A percentile compares a stretch with the other conserved stretches of the same genome.
Conservation (phyloP, 805 yeast genomes). For the Jamesozyma spencerorum region DNA sequence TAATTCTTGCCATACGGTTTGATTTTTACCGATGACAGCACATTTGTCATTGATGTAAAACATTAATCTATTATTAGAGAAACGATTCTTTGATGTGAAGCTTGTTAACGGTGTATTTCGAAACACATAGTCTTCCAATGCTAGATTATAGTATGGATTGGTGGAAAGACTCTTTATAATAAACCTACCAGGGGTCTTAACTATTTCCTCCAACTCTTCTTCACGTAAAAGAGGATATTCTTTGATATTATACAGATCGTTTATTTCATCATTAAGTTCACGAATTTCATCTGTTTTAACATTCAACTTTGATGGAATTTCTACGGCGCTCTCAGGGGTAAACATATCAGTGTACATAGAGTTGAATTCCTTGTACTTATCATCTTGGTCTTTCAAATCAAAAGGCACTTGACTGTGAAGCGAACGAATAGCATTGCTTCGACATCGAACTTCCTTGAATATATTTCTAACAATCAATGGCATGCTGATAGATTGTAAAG, state of each 20-base stretch:
- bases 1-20: slow-evolving; percentile 86
- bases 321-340: slow-evolving; percentile 7
- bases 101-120: slow-evolving; percentile 42
- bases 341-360: slow-evolving; percentile 31
- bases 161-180: slow-evolving; percentile 41
- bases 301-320: background rate
- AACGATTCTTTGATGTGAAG: slow-evolving; percentile 2
- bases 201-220: slow-evolving; percentile 17
- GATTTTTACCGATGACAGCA: slow-evolving; percentile 93
- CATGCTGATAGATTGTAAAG: no score
- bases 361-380: slow-evolving; percentile 28
- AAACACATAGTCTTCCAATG: slow-evolving; percentile 74
- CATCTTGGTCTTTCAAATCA: slow-evolving; percentile 15
- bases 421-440: background rate
- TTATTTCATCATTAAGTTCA: slow-evolving; percentile 29
- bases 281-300: slow-evolving; percentile 24
- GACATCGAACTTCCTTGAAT: background rate
- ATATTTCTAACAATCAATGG: background rate
- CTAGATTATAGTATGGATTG: slow-evolving; percentile 68
- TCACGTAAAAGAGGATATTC: slow-evolving; percentile 6
- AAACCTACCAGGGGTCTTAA: slow-evolving; percentile 42
- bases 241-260: slow-evolving; percentile 22
- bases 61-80: slow-evolving; percentile 42
- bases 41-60: slow-evolving; percentile 74
- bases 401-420: slow-evolving; percentile 11